Percentiles rank a stretch among this genome's conserved stretches.
phyloP scores from a whole-genome alignment of 1,284 basidiomycete genomes.

The Stereum hirsutum region DNA sequence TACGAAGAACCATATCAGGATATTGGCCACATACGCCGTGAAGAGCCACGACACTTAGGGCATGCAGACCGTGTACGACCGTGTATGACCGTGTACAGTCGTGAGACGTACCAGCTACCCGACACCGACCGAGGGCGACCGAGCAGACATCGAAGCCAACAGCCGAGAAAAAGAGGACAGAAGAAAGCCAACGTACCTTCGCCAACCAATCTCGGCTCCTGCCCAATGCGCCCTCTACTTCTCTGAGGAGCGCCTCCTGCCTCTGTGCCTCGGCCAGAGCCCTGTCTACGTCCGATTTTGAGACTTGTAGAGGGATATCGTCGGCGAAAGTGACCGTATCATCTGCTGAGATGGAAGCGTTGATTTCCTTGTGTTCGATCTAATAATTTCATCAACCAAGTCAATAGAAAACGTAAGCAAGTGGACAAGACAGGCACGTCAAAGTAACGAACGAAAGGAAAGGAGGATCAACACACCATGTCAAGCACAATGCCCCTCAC shows the following conservation, averaged over 20 bases:
- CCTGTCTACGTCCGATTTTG: constrained; percentile 55
- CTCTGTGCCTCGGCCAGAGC: constrained; percentile 52
- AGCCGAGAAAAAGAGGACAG: neutral
- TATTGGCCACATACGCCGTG: no score
- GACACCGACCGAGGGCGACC: no score
- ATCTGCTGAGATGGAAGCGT: constrained; percentile 50
- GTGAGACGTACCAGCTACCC: no score
- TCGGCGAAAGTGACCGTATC: constrained; percentile 70
- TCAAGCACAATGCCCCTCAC: constrained; percentile 52
- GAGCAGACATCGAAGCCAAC: no score
- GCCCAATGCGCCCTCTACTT: constrained; percentile 48
- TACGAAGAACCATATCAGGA: no score
- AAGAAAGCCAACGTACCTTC: constrained; percentile 36
- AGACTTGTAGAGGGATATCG: constrained; percentile 41
- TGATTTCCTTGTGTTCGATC: constrained; percentile 65
- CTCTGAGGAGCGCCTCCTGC: constrained; percentile 40
- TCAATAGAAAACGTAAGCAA: neutral
- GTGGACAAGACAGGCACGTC: neutral
- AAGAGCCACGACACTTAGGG: no score
- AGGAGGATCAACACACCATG: constrained; percentile 47
- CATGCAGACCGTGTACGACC: no score
- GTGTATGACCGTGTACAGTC: no score
- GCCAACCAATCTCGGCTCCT: constrained; percentile 56
- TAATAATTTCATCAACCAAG: no score
- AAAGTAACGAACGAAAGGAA: constrained; percentile 4